These are phyloP conservation scores for Dunaliella sp. DNA, from an alignment of 139 green algal species.

Conservation along the genomic window DNA sequence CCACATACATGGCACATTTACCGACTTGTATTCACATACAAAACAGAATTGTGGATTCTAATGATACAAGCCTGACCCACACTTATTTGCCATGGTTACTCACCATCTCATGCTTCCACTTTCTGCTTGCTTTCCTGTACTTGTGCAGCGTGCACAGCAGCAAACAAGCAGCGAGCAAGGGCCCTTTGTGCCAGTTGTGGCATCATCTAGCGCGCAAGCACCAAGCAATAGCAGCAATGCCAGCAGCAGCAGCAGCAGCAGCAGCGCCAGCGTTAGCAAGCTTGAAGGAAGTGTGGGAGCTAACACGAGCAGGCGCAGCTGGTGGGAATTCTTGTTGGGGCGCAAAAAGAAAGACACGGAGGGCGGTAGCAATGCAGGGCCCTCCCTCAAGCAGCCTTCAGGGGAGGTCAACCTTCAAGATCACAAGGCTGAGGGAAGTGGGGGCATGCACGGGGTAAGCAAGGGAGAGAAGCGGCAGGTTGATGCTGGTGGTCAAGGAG, in stretches of 20 bases:
- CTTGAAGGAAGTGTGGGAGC: background rate
- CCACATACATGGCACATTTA: background rate
- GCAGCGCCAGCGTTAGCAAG: background rate
- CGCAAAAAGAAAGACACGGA: background rate
- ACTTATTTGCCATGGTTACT: too few species aligned
- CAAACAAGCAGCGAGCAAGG: background rate
- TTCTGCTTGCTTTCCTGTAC: background rate
- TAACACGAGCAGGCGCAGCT: background rate
- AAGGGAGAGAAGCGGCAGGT: background rate
- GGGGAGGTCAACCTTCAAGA: background rate
- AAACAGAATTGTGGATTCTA: background rate
- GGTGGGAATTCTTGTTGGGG: background rate
- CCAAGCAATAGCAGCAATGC: background rate
- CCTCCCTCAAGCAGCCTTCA: background rate
- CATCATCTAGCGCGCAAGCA: background rate
- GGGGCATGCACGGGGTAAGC: background rate
- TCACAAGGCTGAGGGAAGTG: background rate
- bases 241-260: constrained; percentile 1
- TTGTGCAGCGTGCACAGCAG: background rate
- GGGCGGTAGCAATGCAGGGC: background rate
- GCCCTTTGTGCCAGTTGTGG: too few species aligned
- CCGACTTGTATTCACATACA: background rate
- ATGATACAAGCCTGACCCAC: background rate
- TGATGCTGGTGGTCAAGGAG: background rate
- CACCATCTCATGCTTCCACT: background rate